These are phyloP conservation scores for Claviceps sp. DNA, from an alignment of 2,329 filamentous ascomycete genomes.

Conservation along the genomic window DNA sequence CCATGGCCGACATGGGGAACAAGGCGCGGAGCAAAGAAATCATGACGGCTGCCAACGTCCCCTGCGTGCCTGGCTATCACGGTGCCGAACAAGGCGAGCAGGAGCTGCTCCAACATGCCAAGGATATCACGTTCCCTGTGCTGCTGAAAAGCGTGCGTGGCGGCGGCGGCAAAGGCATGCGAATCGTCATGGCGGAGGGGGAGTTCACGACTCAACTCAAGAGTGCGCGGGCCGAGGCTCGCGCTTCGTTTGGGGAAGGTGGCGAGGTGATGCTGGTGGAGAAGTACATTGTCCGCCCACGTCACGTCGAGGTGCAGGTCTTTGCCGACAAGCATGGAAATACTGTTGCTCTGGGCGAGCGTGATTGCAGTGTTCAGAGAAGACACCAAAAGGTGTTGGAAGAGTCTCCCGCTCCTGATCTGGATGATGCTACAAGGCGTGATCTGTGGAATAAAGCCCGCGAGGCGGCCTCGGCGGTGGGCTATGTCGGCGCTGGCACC, in stretches of 20 bases:
- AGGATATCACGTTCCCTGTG: conserved; percentile 54
- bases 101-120: conserved; percentile 53
- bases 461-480: conserved; percentile 57
- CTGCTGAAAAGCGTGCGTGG: conserved; percentile 70
- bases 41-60: conserved; percentile 89
- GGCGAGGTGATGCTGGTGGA: conserved; percentile 74
- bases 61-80: conserved; percentile 93
- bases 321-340: conserved; percentile 73
- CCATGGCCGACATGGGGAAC: conserved; percentile 83
- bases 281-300: conserved; percentile 63
- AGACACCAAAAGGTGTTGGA: conserved; percentile 86
- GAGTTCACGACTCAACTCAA: conserved; percentile 60
- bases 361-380: conserved; percentile 78
- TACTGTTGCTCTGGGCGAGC: conserved; percentile 72
- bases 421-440: conserved; percentile 42
- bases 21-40: conserved; percentile 92
- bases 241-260: conserved; percentile 68
- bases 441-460: conserved; percentile 54
- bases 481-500: conserved; percentile 82
- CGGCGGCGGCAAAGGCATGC: conserved; percentile 75
- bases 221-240: conserved; percentile 62
- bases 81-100: conserved; percentile 63
- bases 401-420: conserved; percentile 66
- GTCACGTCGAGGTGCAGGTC: conserved; percentile 83
- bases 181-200: conserved; percentile 53